Evolutionary conservation across 176 grass and related monocot genomes (phyloP).

Genomic region (Avena insularis): DNA sequence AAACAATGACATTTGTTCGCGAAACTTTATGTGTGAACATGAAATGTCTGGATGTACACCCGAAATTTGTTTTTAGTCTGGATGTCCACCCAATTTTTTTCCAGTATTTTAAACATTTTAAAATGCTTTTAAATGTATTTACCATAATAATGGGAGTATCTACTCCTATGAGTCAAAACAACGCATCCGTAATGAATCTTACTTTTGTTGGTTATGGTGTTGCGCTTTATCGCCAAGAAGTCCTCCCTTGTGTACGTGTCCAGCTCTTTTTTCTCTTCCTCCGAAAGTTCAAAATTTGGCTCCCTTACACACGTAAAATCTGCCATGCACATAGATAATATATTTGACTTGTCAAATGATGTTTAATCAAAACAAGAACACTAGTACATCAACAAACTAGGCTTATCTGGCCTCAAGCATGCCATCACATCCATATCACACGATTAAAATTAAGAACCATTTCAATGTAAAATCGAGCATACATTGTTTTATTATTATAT

Average conservation of each 20-base stretch:
- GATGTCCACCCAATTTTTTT: too few relatives aligned
- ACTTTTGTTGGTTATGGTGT: conserved; percentile 98
- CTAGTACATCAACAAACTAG: conserved; percentile 4
- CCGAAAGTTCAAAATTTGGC: conserved; percentile 83
- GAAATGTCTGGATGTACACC: too few relatives aligned
- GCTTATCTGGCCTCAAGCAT: conserved; percentile 8
- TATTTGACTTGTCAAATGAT: background rate
- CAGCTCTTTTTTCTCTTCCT: conserved; percentile 86
- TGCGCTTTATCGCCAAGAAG: conserved; percentile 79
- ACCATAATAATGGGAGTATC: too few relatives aligned
- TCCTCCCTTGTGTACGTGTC: conserved; percentile 71
- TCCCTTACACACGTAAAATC: conserved; percentile 99
- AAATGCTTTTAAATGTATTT: too few relatives aligned
- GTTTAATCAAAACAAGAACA: conserved; percentile 3
- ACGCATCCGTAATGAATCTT: conserved; percentile 4
- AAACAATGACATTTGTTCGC: too few relatives aligned
- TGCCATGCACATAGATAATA: conserved; percentile 52
- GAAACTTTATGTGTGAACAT: too few relatives aligned
- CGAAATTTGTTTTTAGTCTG: too few relatives aligned
- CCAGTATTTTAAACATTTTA: too few relatives aligned
- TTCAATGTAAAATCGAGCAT: too few relatives aligned
- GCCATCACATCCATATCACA: conserved; percentile 19
- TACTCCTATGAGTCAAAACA: too few relatives aligned
- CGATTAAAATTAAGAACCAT: conserved; percentile 20
- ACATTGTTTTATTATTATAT: too few relatives aligned